Evolutionary conservation across 1,284 basidiomycete species (phyloP).

Genomic region (Ceratobasidium sp.): DNA sequence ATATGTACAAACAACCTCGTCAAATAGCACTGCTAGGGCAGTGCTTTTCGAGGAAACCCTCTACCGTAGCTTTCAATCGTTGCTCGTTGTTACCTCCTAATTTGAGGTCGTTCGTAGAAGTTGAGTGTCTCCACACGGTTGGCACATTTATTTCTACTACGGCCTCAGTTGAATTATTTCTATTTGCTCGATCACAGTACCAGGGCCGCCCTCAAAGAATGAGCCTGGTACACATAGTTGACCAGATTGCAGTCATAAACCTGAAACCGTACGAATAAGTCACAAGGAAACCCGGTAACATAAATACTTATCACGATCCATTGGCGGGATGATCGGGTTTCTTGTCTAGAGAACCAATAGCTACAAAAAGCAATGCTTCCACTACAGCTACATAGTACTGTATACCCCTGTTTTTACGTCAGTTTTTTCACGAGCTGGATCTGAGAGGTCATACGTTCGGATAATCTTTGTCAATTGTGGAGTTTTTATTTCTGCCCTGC

Average conservation of each 20-base stretch:
- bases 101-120: too few relatives aligned
- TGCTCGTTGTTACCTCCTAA: neutral
- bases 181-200: neutral
- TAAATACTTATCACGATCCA: constrained; percentile 3
- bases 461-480: neutral
- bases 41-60: too few relatives aligned
- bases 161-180: neutral
- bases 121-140: neutral
- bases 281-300: too few relatives aligned
- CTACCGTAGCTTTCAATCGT: too few relatives aligned
- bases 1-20: too few relatives aligned
- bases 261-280: neutral
- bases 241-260: constrained; percentile 3
- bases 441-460: neutral
- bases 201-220: constrained; percentile 5
- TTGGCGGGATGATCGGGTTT: constrained; percentile 4
- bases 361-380: neutral
- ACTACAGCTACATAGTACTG: neutral
- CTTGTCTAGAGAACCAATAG: neutral
- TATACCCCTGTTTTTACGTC: neutral
- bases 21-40: too few relatives aligned
- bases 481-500: neutral
- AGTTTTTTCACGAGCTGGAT: neutral
- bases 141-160: neutral
- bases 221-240: constrained; percentile 6